These are phyloP conservation scores for Trifolium dubium DNA, from an alignment of 306 rosid genomes.

Conservation along the genomic window DNA sequence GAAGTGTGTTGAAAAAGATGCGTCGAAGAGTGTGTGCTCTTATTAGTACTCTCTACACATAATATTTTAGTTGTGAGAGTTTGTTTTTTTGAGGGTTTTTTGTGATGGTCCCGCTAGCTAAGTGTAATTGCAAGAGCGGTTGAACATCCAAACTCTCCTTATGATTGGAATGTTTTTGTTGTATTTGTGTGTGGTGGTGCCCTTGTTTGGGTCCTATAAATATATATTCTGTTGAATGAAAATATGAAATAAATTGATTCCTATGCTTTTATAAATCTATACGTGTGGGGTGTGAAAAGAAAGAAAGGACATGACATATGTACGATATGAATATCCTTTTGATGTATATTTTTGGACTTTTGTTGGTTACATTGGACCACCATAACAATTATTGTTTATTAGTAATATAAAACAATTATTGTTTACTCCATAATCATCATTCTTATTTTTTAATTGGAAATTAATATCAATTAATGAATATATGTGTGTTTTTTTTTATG, in stretches of 20 bases:
- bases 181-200: conserved; percentile 26
- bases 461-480: not conserved
- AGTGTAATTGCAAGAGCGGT: conserved; percentile 50
- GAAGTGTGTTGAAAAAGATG: not conserved
- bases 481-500: not conserved
- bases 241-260: conserved; percentile 40
- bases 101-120: conserved; percentile 71
- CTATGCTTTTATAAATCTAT: conserved; percentile 22
- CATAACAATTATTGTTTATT: not conserved
- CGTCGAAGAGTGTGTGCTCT: not conserved
- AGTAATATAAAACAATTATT: too few species aligned
- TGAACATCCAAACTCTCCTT: conserved; percentile 51
- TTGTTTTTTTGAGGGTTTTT: conserved; percentile 34
- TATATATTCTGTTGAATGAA: not conserved
- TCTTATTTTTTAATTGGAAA: not conserved
- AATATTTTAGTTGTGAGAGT: not conserved
- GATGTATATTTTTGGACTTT: conserved; percentile 29
- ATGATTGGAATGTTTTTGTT: conserved; percentile 49
- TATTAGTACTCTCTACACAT: not conserved
- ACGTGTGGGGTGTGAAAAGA: conserved; percentile 34
- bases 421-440: not conserved
- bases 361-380: conserved; percentile 40
- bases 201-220: conserved; percentile 16
- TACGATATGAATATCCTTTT: conserved; percentile 19
- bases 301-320: conserved; percentile 27